phyloP scores from a whole-genome alignment of 352 stramenopile genomes.

The Pythium periplocum region DNA sequence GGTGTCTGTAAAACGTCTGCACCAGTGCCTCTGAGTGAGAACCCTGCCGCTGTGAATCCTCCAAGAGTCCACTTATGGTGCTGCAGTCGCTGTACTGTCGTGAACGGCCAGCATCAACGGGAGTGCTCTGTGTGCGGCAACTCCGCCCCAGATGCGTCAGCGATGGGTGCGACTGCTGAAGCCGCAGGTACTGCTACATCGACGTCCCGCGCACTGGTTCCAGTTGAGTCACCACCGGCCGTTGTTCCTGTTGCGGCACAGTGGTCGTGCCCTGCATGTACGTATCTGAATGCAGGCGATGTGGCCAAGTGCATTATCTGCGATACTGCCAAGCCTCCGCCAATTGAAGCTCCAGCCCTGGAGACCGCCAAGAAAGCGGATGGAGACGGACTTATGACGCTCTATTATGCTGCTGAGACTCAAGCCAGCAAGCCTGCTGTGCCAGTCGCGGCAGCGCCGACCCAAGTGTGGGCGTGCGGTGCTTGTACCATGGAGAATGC shows the following conservation, averaged over 20 bases:
- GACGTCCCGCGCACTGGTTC: slow-evolving; percentile 40
- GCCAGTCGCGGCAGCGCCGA: slow-evolving; percentile 7
- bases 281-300: slow-evolving; percentile 57
- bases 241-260: slow-evolving; percentile 12
- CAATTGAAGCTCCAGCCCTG: slow-evolving; percentile 2
- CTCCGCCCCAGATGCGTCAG: slow-evolving; percentile 16
- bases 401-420: slow-evolving; percentile 67
- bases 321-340: slow-evolving; percentile 38
- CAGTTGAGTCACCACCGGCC: slow-evolving; percentile 23
- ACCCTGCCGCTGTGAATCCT: slow-evolving; percentile 26
- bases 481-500: slow-evolving; percentile 85
- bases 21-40: slow-evolving; percentile 31
- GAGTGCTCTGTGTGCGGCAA: slow-evolving; percentile 69
- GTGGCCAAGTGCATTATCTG: slow-evolving; percentile 73
- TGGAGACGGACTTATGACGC: slow-evolving; percentile 51
- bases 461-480: slow-evolving; percentile 39
- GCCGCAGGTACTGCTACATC: slow-evolving; percentile 23
- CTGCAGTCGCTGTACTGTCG: slow-evolving; percentile 79
- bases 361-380: slow-evolving; percentile 13
- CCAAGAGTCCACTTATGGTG: slow-evolving; percentile 58
- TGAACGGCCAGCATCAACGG: slow-evolving; percentile 50
- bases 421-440: slow-evolving; percentile 25
- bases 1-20: slow-evolving; percentile 49
- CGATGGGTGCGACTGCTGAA: slow-evolving; percentile 13
- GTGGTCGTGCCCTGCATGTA: slow-evolving; percentile 76